Evolutionary conservation across 163 green algal genomes (phyloP).

Genomic region (Coccomyxa subellipsoidea): DNA sequence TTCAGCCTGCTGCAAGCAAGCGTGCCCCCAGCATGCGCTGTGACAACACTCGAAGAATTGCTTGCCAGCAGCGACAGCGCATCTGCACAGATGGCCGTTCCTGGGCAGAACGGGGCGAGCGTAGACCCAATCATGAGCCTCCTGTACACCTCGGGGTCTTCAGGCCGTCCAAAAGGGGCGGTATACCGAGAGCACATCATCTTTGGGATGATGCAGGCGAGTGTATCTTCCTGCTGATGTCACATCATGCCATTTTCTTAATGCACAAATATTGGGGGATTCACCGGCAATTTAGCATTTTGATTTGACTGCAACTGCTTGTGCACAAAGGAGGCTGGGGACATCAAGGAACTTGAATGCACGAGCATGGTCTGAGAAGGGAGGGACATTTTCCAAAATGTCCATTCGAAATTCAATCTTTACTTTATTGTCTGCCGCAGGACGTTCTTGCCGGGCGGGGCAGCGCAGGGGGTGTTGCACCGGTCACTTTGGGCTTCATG

Average conservation of each 20-base stretch:
- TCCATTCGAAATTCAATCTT: no score
- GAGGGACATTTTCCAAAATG: no score
- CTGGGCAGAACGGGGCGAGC: neutral
- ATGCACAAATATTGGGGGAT: no score
- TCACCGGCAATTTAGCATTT: no score
- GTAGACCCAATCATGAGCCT: neutral
- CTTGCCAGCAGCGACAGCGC: neutral
- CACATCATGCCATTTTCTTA: neutral
- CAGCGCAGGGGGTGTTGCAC: no score
- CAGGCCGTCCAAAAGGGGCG: neutral
- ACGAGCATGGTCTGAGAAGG: no score
- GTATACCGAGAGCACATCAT: neutral
- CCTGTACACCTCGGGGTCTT: neutral
- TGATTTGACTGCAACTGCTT: no score
- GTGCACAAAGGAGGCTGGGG: no score
- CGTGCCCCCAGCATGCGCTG: neutral
- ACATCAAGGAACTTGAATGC: no score
- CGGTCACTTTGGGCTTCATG: neutral
- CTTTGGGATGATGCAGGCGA: neutral
- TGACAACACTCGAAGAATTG: neutral
- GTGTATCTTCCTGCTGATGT: neutral
- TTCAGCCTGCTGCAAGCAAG: neutral
- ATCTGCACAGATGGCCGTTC: neutral
- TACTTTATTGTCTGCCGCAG: no score
- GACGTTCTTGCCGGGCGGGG: no score